phyloP scores from a whole-genome alignment of 441 rosid species.

The Omphalea diandra region DNA sequence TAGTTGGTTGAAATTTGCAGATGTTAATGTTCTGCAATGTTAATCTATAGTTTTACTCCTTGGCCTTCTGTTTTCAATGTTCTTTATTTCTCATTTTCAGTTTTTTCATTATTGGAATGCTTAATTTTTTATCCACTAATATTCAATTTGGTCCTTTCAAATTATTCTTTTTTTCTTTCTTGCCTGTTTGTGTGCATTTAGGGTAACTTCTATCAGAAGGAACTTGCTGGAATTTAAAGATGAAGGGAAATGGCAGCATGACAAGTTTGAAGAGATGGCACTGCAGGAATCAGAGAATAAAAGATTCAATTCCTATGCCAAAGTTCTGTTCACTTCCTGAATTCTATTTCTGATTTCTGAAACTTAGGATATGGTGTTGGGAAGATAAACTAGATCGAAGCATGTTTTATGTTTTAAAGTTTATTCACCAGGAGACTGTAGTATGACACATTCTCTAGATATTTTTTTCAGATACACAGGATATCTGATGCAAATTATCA shows the following conservation, averaged over 20 bases:
- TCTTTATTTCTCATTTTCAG: neutral
- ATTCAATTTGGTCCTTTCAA: neutral
- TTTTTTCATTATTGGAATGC: neutral
- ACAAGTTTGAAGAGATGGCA: constrained; percentile 33
- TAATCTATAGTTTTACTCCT: neutral
- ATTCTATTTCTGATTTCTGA: constrained; percentile 6
- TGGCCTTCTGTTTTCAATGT: neutral
- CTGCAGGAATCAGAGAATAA: constrained; percentile 12
- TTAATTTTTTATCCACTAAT: neutral
- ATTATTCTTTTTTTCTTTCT: neutral
- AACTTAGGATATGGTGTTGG: neutral
- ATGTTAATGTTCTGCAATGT: neutral
- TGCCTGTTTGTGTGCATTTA: neutral
- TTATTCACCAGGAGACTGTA: neutral
- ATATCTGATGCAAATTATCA: constrained; percentile 11
- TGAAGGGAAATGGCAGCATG: constrained; percentile 29
- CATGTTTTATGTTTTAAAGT: neutral
- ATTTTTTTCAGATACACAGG: constrained; percentile 11
- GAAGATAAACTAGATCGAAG: neutral
- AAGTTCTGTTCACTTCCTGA: constrained; percentile 18
- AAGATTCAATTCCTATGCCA: constrained; percentile 8
- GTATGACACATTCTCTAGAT: neutral
- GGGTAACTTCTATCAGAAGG: constrained; percentile 5
- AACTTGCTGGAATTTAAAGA: constrained; percentile 17
- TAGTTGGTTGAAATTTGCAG: neutral